Base-by-base conservation (phyloP, 352 stramenopile species). In the Achlya hypogyna region DNA sequence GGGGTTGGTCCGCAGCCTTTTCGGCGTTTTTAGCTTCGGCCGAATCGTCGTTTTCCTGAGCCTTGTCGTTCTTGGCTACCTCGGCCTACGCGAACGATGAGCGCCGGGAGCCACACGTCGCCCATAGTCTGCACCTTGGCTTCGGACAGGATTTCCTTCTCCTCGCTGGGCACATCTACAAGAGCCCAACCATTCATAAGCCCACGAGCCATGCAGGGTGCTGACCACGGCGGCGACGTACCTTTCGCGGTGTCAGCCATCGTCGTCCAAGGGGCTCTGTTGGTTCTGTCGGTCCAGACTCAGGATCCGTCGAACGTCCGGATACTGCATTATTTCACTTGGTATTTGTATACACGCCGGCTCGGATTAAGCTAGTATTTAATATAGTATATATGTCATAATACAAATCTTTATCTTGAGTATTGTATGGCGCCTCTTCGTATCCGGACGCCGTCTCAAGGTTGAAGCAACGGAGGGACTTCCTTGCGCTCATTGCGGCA, bases 191-290 rank as follows among this genome's bases (percentile, higher is more conserved):
- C 23, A 43, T 2, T n/a, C 9, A 45, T 66, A 1, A 42, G 10
- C 28, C 35, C 20, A 43, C 23, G 34, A 28, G 25, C 43, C 23
- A 25, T 27, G 29, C 5, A 16, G 31, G 8, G 27, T 9, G 52
- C 14, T 42, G 31, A n/a, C 40, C 65, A 31, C 38, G 14, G 1
- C 9, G 28, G 28, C 32, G 1, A 75, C 78, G 51, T 75, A 82
- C 74, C 63, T 38, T 74, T 74, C 35, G 72, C 72, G 72, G 84
- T 77, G 71, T 89, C 77, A 73, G 79, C 76, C 80, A 89, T 88
- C 51, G 63, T 70, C 59, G 10, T 53, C 42, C 18, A 32, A 16
- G 5, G 20, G 28, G 16, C 47, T 31, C 25, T 12, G 25, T 56
- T 56, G 49, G 38, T 45, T 45, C n/a, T 45, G 38, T 45, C n/a